Base-by-base conservation (phyloP, 495 filamentous ascomycete species). In the Penicillium desertorum region DNA sequence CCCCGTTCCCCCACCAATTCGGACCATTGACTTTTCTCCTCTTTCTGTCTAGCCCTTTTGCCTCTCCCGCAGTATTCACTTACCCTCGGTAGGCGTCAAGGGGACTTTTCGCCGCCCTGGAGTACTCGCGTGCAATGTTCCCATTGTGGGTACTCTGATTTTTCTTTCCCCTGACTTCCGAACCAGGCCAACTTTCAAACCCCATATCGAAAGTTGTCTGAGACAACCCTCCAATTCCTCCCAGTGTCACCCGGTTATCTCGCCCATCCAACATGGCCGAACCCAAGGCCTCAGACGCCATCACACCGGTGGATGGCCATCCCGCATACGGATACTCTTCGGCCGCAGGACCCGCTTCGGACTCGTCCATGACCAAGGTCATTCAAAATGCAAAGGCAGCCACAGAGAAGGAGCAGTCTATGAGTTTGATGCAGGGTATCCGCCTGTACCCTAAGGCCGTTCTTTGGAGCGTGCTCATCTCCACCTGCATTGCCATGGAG, bases 381-480 rank as follows among this genome's bases (percentile, higher is more conserved):
- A 69, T 78, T 50, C 62, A 70, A 5, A 73, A 77, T 66, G 77
- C 77, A 2, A 76, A 71, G 56, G 66, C 74, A 1, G 77, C 77
- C 1, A 72, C 77, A 3, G 66, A 76, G 23, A 79, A 80, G 62
- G 77, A 80, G 57, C 77, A 67, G 56, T 71, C 70, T 9, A 80
- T 80, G 77, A 74, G 65, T 36, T 46, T 79, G 54, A 46, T 74
- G 36, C 66, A 79, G 62, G 76, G 75, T 8, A 70, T 84, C 50
- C 71, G 68, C 45, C 65, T 80, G 42, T 85, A 85, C 55, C 82
- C 81, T 19, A 83, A 84, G 66, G 82, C 82, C 11, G 76, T 83
- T 14, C 66, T 64, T 14, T 85, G 80, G 80, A 80, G 76, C 55
- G 58, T 84, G 36, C 57, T 83, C 14, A 77, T 84, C 53, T 83